A percentile compares a stretch with the other conserved stretches of the same genome.
phyloP scores from a whole-genome alignment of 176 grass and related monocot species.

The Alopecurus myosuroides region DNA sequence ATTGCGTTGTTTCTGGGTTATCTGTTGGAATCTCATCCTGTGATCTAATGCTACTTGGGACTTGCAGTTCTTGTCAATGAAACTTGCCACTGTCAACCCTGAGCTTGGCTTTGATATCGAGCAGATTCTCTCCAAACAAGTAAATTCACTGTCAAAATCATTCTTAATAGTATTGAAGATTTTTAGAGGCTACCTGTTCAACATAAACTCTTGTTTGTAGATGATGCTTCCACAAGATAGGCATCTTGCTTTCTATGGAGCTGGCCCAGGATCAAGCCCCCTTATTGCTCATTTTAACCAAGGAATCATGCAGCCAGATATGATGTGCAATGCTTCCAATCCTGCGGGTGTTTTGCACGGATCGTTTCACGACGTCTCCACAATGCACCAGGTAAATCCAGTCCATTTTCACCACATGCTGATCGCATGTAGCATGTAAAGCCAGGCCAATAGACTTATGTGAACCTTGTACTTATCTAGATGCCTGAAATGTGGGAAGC shows the following conservation, averaged over 20 bases:
- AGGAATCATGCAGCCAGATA: conserved; percentile 59
- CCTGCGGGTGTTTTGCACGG: conserved; percentile 23
- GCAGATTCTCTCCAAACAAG: conserved; percentile 86
- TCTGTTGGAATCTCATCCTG: conserved; percentile 17
- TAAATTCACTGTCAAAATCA: conserved; percentile 30
- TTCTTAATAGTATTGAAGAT: background rate
- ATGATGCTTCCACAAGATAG: conserved; percentile 70
- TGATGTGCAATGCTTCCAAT: conserved; percentile 48
- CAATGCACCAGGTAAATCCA: conserved; percentile 52
- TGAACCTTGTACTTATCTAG: conserved; percentile 44
- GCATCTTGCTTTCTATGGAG: conserved; percentile 48
- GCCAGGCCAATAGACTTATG: background rate
- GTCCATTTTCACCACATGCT: background rate
- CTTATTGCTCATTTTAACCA: conserved; percentile 40
- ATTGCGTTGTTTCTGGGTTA: background rate
- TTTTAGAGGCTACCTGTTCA: background rate
- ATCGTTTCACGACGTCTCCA: conserved; percentile 33
- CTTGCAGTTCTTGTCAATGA: conserved; percentile 96
- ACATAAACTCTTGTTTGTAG: conserved; percentile 33
- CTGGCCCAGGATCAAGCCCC: conserved; percentile 40
- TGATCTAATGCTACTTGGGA: conserved; percentile 20
- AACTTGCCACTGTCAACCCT: conserved; percentile 88
- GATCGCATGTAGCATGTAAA: background rate
- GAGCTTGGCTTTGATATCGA: conserved; percentile 68
- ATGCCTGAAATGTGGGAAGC: conserved; percentile 65